Base-by-base conservation (phyloP, 768 basidiomycete genomes). In the Tricholoma saponaceum region DNA sequence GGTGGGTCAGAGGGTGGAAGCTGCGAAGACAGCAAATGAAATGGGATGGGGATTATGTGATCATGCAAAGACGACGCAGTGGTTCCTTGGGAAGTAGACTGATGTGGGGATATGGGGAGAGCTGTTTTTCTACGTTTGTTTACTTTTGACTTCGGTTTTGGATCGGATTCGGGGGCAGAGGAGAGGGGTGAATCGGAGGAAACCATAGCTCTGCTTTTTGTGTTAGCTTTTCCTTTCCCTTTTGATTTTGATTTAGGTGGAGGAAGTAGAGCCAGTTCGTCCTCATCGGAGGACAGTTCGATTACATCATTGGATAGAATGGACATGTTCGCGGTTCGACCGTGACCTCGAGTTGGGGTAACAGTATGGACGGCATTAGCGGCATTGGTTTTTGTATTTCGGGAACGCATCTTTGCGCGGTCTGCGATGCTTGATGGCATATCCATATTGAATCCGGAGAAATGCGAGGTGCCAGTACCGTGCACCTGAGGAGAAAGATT, bases 401-500 rank as follows among this genome's bases (percentile, higher is more conserved):
- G 70, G 56, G 79, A 74, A 16, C 83, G 81, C 68, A 74, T 82
- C 63, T 84, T 84, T 51, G 83, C 79, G 16, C 83, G 75, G 41
- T 85, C 83, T n/a, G 83, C 83, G 23, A 83, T 83, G 46, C 61
- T 65, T 13, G 57, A 54, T 18, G 60, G 59, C n/a, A 39, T 46
- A 28, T 66, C 58, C 44, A 63, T 54, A 30, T 52, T 41, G 9
- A 47, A 26, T 6, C 26, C 13, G 26, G 25, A 47, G 14, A 16
- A 16, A 26, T 47, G 14, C 9, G 25, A 16, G 14, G 25, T 47
- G 6, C 46, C 23, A 44, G 26, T 41, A 20, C 46, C 18, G 14
- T 44, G 14, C 6, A 55, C 51, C 44, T 44, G 26, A 37, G 51
- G 20, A 23, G 39, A 37, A 22, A 35, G 8, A 43, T 49, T 30